These are phyloP conservation scores for Erythrobasidium hasegawianum DNA, from an alignment of 1,284 basidiomycete species.

Conservation along the genomic window DNA sequence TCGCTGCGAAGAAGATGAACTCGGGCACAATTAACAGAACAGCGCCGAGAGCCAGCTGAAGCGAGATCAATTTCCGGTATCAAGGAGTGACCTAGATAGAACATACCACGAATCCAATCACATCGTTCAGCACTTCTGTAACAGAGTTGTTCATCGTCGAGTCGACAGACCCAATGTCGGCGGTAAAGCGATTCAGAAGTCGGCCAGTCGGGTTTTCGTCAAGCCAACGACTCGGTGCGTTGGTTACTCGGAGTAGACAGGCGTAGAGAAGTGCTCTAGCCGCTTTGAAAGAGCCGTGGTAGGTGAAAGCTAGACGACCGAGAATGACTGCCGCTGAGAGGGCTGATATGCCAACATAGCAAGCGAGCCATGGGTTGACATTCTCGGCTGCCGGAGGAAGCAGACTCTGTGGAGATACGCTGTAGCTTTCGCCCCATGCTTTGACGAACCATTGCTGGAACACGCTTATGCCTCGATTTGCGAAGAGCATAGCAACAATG, in stretches of 20 bases:
- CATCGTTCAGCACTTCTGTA: conserved; percentile 19
- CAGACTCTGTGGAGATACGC: neutral
- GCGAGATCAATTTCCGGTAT: neutral
- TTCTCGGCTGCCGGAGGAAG: conserved; percentile 50
- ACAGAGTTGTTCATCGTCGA: conserved; percentile 54
- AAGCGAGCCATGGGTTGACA: conserved; percentile 51
- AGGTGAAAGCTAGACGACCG: conserved; percentile 60
- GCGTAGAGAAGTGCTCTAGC: conserved; percentile 59
- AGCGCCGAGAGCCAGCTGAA: conserved; percentile 14
- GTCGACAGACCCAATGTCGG: conserved; percentile 72
- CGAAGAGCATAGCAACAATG: conserved; percentile 56
- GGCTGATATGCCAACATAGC: conserved; percentile 47
- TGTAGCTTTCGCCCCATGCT: conserved; percentile 54
- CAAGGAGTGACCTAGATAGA: neutral
- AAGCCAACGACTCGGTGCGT: conserved; percentile 60
- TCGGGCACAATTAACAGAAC: conserved; percentile 17
- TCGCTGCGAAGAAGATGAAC: conserved; percentile 25
- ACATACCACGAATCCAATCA: conserved; percentile 20
- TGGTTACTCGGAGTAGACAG: conserved; percentile 54
- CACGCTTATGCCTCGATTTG: conserved; percentile 52
- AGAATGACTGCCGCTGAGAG: conserved; percentile 50
- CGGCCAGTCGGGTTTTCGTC: conserved; percentile 58
- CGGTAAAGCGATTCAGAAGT: conserved; percentile 72
- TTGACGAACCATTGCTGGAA: conserved; percentile 70
- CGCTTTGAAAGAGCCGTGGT: conserved; percentile 61